Evolutionary conservation across 1,284 basidiomycete genomes (phyloP), one percentile per base, ranked within the genome.

Genomic region (Peniophora sp.): DNA sequence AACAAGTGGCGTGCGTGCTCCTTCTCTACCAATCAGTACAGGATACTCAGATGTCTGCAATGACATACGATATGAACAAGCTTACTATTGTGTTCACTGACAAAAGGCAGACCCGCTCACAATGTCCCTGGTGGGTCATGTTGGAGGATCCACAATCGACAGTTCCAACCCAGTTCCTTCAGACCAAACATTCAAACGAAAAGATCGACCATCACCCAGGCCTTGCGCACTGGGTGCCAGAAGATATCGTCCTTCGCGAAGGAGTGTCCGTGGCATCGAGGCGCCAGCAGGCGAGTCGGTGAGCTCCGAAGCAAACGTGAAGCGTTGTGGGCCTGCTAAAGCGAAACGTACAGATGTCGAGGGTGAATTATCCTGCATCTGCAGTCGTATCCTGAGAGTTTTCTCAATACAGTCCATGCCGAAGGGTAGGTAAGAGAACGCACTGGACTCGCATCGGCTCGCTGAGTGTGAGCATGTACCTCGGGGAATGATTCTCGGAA

Each of bases 191-290:
- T 83, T 65, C 51, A 93, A 56, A 57, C 73, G 73, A 62, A 89
- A 1, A 70, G 72, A 20, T 75, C 69, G 8, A 82, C 67, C 2
- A 80, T 83, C 1, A 78, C 72, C n/a, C 38, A 16, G 24, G 39
- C 76, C 74, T 62, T 83, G 89, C 1, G 87, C 89, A 11, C 86
- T 89, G 1, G 86, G 85, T 1, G 93, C 73, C 16, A 85, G 65
- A 55, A 82, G 70, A 64, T 94, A 94, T 51, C 71, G 77, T 2
- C 88, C 89, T 2, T 78, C 65, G 10, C 69, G 67, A 25, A 89
- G 56, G 24, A 71, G 66, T 9, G 72, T 65, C 25, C 72, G 69
- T 1, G 78, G 74, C 1, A 82, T 85, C n/a, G 74, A 74, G 1
- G 85, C 89, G 0, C 89, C 90, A 1, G 81, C 77, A 12, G 81